Percentiles rank a stretch among this genome's conserved stretches.
These are phyloP conservation scores for Botrytis fabae DNA, from an alignment of 2,329 filamentous ascomycete genomes.

Conservation along the genomic window DNA sequence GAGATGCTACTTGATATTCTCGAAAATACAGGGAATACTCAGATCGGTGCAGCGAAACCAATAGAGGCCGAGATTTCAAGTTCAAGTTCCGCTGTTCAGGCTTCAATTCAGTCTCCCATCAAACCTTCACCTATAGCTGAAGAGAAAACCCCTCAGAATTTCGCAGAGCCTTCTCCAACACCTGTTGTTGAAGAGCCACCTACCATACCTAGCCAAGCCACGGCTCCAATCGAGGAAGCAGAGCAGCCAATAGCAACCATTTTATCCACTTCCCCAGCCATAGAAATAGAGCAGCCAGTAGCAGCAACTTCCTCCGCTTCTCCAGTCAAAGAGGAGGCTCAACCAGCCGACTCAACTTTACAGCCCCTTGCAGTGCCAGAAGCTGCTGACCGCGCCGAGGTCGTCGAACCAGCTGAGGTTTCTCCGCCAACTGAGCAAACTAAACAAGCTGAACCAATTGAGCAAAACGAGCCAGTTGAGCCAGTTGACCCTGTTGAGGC, in stretches of 20 bases:
- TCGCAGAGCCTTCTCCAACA: not conserved
- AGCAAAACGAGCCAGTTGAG: not conserved
- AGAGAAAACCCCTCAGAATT: not conserved
- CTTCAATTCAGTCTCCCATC: not conserved
- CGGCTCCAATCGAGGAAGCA: not conserved
- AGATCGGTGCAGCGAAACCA: conserved; percentile 17
- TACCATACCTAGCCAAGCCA: not conserved
- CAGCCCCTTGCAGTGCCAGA: too few species aligned
- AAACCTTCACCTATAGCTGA: not conserved
- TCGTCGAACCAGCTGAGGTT: not conserved
- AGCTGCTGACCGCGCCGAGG: not conserved
- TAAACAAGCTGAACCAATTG: not conserved
- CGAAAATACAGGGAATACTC: conserved; percentile 28
- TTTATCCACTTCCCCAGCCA: not conserved
- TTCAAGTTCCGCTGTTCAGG: not conserved
- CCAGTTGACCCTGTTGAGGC: not conserved
- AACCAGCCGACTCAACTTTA: not conserved
- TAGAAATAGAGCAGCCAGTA: not conserved
- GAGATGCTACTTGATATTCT: conserved; percentile 37
- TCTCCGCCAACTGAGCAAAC: not conserved
- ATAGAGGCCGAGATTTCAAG: not conserved
- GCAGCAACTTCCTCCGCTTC: not conserved
- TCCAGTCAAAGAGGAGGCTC: not conserved
- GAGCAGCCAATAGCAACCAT: not conserved
- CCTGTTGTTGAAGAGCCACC: not conserved